Conservation (phyloP, 164 flowering plant species). For the Stephania yunnanensis region DNA sequence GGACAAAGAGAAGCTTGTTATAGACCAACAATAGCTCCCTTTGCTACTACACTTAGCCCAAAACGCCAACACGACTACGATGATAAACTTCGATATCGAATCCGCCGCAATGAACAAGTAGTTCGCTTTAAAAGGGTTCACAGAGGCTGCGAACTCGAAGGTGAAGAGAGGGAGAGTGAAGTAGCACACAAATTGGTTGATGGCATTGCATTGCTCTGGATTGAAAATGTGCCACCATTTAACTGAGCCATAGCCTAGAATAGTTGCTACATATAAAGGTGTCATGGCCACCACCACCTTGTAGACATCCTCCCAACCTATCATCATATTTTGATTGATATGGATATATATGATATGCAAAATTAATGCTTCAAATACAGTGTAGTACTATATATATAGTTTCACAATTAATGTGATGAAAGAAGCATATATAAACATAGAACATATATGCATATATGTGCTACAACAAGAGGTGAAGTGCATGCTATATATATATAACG, state of each 20-base stretch:
- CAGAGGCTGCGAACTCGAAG: conserved; percentile 47
- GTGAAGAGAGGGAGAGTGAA: conserved; percentile 73
- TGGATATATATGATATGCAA: neutral
- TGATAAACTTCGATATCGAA: conserved; percentile 46
- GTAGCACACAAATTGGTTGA: conserved; percentile 54
- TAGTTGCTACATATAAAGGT: conserved; percentile 47
- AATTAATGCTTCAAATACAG: neutral
- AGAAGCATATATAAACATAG: neutral
- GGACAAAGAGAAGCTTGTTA: conserved; percentile 61
- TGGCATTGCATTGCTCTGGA: conserved; percentile 47
- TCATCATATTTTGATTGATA: conserved; percentile 23
- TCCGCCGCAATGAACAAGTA: conserved; percentile 50
- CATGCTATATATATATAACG: neutral
- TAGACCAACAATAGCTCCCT: conserved; percentile 59
- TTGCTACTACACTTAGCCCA: conserved; percentile 63
- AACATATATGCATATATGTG: neutral
- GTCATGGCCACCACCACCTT: conserved; percentile 44
- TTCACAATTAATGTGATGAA: neutral
- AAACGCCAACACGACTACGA: conserved; percentile 35
- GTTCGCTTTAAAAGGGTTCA: conserved; percentile 59
- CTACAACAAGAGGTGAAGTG: neutral
- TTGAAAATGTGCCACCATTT: conserved; percentile 63
- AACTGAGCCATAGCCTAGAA: conserved; percentile 51
- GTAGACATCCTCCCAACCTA: conserved; percentile 39
- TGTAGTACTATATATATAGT: no score